Conservation (phyloP, 495 filamentous ascomycete genomes). For the Xylaria venustula region DNA sequence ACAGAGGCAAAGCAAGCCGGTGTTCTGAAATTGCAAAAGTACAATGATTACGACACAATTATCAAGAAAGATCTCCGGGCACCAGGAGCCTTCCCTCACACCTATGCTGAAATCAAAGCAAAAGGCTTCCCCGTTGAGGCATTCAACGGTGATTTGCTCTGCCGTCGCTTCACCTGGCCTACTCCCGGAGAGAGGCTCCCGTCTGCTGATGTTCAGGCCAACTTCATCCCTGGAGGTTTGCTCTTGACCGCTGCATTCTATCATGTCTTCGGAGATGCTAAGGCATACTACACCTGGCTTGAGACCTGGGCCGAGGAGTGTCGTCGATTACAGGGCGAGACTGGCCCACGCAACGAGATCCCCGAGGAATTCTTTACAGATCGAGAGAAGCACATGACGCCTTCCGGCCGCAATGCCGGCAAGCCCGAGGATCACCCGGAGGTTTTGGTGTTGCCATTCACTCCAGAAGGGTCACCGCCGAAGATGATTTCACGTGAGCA, state of each 20-base stretch:
- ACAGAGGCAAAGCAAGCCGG: conserved; percentile 25
- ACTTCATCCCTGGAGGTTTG: conserved; percentile 32
- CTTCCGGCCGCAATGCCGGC: conserved; percentile 27
- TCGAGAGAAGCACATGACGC: conserved; percentile 28
- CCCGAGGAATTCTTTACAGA: conserved; percentile 23
- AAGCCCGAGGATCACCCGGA: conserved; percentile 34
- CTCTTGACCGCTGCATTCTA: conserved; percentile 26
- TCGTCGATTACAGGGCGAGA: conserved; percentile 30
- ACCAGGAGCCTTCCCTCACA: conserved; percentile 23
- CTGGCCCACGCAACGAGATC: conserved; percentile 16
- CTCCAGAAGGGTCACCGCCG: conserved; percentile 29
- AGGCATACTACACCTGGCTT: conserved; percentile 30
- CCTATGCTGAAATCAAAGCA: conserved; percentile 33
- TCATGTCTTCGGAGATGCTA: conserved; percentile 37
- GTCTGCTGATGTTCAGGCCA: conserved; percentile 34
- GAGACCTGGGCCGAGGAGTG: conserved; percentile 39
- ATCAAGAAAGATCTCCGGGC: conserved; percentile 30
- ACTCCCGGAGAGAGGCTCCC: conserved; percentile 28
- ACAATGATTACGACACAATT: conserved; percentile 20
- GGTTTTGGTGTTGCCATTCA: conserved; percentile 31
- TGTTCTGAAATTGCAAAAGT: conserved; percentile 28
- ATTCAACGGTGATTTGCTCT: conserved; percentile 34
- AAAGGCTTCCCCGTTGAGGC: conserved; percentile 29
- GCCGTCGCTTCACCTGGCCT: conserved; percentile 33
- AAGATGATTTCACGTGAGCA: conserved; percentile 32